Base-by-base conservation (phyloP, 176 grass and related monocot species). In the Stipa capillata region DNA sequence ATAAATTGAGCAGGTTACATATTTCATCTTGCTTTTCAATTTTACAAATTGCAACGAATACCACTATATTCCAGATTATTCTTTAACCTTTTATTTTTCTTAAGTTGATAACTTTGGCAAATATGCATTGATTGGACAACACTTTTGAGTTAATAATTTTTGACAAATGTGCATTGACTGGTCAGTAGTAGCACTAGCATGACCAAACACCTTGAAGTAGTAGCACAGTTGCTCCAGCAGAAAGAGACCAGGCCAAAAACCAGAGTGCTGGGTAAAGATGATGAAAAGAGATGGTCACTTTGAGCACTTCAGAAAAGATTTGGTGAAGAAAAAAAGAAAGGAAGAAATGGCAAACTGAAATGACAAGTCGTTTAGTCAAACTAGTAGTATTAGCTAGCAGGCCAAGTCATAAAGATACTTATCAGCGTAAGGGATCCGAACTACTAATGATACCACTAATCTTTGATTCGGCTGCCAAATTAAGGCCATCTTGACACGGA, bases 231-330 rank as follows among this genome's bases (percentile, higher is more conserved):
- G 54, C n/a, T 36, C 5, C 68, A 6, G 44, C 42, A 74, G 16
- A 29, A 58, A 12, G 8, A 57, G 14, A 58, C 20, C 8, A 42
- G 48, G 41, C 34, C 74, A 62, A 48, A 47, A 56, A n/a, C 72
- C 62, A 80, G 41, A 47, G 39, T 47, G 13, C n/a, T 47, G 6
- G 21, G 25, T 28, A 37, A 58, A 77, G 64, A 85, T 6, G 31
- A 50, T 31, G 82, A 69, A 65, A 78, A 69, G 61, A 32, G 17
- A 69, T 51, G 65, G 51, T 70, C 42, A 78, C 73, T 21, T n/a
- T n/a, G 3, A 8, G 29, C 36, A 28, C 50, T 82, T 43, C 25
- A 24, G 27, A 8, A 66, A 23, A 42, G 1, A 25, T 29, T 65
- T 23, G 7, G 6, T n/a, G 8, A 17, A 55, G 14, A 25, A 6